phyloP scores from a whole-genome alignment of 371 early-diverging fungal species.

The Rhizopus microsporus region DNA sequence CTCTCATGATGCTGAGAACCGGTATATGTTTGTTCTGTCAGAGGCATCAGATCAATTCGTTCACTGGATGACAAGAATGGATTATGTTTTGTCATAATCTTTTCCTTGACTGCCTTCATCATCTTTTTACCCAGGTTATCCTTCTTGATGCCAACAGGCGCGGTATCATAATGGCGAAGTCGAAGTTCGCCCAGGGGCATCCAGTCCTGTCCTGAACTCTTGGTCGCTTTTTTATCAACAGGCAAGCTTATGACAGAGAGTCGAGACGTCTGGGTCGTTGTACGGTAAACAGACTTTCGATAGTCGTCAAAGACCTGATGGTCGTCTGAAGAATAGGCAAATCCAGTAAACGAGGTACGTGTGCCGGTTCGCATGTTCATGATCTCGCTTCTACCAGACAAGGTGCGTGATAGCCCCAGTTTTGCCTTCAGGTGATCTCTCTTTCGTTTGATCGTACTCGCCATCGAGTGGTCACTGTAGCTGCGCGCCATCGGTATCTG shows the following conservation, averaged over 20 bases:
- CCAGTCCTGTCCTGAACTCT: constrained; percentile 29
- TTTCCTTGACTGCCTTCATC: constrained; percentile 38
- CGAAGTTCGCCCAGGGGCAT: constrained; percentile 42
- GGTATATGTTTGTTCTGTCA: constrained; percentile 14
- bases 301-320: constrained; percentile 44
- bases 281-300: constrained; percentile 46
- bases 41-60: constrained; percentile 57
- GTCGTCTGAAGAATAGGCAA: constrained; percentile 53
- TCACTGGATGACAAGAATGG: constrained; percentile 83
- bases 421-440: constrained; percentile 4
- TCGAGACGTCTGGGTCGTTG: constrained; percentile 15
- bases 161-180: constrained; percentile 36
- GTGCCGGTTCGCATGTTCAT: constrained; percentile 53
- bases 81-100: constrained; percentile 29
- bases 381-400: constrained; percentile 37
- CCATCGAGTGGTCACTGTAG: neutral
- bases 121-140: constrained; percentile 35
- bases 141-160: constrained; percentile 21
- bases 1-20: constrained; percentile 22
- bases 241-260: constrained; percentile 18
- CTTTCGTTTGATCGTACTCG: constrained; percentile 2
- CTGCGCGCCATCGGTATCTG: constrained; percentile 6
- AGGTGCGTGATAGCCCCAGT: constrained; percentile 24
- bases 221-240: neutral
- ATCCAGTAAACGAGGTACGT: constrained; percentile 49